Evolutionary conservation across 2,329 filamentous ascomycete species (phyloP), one percentile per base, ranked within the genome.

Genomic region (Elsinoe arachidis): DNA sequence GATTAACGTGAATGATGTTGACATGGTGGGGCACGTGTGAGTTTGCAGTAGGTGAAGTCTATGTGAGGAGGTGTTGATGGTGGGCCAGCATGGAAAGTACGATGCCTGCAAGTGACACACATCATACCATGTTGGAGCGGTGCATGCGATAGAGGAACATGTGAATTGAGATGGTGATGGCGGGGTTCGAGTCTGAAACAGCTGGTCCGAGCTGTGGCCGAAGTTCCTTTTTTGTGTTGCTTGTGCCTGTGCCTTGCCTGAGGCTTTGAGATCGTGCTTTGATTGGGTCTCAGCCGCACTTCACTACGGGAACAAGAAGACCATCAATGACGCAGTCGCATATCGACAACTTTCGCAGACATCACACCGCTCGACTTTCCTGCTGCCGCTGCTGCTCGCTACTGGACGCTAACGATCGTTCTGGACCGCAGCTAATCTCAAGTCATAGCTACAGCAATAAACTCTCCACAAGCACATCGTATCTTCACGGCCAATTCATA

Each of bases 291-390:
- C 49, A 53, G 49, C 49, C 49, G 49, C 34, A 53, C 41, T 23
- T 21, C 17, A n/a, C 14, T 6, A 19, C 14, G 38, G 33, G 26
- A 15, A 53, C 49, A 39, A 53, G 49, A 26, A 51, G 46, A 37
- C 49, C 34, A 15, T 53, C 49, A 53, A 53, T 53, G 49, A 53
- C 49, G 49, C 49, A 53, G 49, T 53, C 49, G 49, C 33, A 53
- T 19, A 38, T 26, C 21, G 12, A 34, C 15, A 37, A 53, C 49
- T 53, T 46, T 37, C 49, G 39, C 49, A 2, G 19, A 26, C 15
- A 51, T 21, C 46, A 51, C 46, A 51, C 30, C 21, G 34, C 46
- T 19, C 46, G 46, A 51, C 30, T 41, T 11, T 5, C 38, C 14
- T 19, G 26, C 21, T 17, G 12, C 30, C 34, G 46, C 46, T 51